Evolutionary conservation across 768 basidiomycete genomes (phyloP).

Genomic region (Punctularia strigosozonata): DNA sequence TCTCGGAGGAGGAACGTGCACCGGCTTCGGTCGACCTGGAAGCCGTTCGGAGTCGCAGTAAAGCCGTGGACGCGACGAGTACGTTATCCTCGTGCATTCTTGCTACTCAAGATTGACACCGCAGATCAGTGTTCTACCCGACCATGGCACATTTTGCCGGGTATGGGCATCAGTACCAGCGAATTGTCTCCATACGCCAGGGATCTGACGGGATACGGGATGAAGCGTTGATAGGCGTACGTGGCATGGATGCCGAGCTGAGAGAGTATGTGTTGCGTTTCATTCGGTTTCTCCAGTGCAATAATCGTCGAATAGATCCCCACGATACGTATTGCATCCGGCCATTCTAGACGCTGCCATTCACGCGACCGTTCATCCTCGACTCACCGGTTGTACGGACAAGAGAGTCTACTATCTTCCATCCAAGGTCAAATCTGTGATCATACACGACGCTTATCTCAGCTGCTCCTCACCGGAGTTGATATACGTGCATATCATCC

Average conservation of each 20-base stretch:
- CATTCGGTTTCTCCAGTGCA: background rate
- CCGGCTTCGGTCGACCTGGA: background rate
- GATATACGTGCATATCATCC: constrained; percentile 15
- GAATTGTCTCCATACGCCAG: constrained; percentile 12
- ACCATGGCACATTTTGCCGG: constrained; percentile 18
- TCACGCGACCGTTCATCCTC: constrained; percentile 20
- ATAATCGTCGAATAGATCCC: constrained; percentile 6
- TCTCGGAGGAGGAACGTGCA: background rate
- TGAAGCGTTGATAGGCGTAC: constrained; percentile 4
- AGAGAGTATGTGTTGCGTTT: constrained; percentile 1
- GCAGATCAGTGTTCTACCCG: background rate
- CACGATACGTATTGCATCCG: constrained; percentile 20
- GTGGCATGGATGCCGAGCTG: constrained; percentile 10
- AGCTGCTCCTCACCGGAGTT: constrained; percentile 5
- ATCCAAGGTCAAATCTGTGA: constrained; percentile 10
- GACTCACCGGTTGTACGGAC: constrained; percentile 18
- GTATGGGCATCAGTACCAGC: constrained; percentile 20
- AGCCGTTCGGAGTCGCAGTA: background rate
- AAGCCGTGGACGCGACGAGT: background rate
- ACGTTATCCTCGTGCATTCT: background rate
- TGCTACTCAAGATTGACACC: background rate
- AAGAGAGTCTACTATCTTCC: constrained; percentile 21
- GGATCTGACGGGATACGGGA: constrained; percentile 2
- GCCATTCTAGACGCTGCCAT: constrained; percentile 26
- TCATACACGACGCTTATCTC: constrained; percentile 8